A percentile compares a stretch with the other conserved stretches of the same genome.
phyloP scores from a whole-genome alignment of 805 yeast genomes.

The Allodekkera sacchari region DNA sequence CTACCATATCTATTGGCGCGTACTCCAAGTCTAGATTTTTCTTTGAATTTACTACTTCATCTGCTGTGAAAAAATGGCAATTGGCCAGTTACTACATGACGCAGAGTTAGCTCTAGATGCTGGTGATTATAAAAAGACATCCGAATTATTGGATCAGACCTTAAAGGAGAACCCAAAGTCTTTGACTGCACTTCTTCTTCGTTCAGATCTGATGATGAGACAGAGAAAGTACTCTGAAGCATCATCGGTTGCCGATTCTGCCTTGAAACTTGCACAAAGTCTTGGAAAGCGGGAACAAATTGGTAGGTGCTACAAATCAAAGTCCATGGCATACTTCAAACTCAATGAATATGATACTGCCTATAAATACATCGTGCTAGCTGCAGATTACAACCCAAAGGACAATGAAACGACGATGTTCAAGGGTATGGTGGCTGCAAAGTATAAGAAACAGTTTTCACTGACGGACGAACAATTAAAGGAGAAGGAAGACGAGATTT shows the following conservation, averaged over 20 bases:
- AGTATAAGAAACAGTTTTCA: slow-evolving; percentile 27
- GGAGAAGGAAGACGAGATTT: slow-evolving; percentile 2
- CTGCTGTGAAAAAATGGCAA: slow-evolving; percentile 5
- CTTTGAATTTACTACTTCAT: too few relatives aligned
- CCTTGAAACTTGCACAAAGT: slow-evolving; percentile 33
- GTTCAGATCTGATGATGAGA: slow-evolving; percentile 43
- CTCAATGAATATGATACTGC: slow-evolving; percentile 35
- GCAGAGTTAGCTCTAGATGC: slow-evolving; percentile 37
- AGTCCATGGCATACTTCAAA: slow-evolving; percentile 39
- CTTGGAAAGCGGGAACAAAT: slow-evolving; percentile 39
- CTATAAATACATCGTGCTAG: slow-evolving; percentile 30
- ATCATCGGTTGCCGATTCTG: slow-evolving; percentile 34
- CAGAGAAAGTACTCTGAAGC: slow-evolving; percentile 40
- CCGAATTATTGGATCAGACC: slow-evolving; percentile 30
- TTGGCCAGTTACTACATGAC: slow-evolving; percentile 16
- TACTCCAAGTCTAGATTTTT: too few relatives aligned
- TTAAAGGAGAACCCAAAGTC: slow-evolving; percentile 36
- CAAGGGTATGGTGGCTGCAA: slow-evolving; percentile 30
- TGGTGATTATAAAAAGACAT: slow-evolving; percentile 38
- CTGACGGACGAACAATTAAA: slow-evolving; percentile 11
- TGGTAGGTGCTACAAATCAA: slow-evolving; percentile 39
- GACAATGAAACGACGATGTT: slow-evolving; percentile 44
- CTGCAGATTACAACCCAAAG: slow-evolving; percentile 32
- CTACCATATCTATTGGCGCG: too few relatives aligned
- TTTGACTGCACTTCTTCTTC: slow-evolving; percentile 37